These are phyloP conservation scores for Scutellaria baicalensis DNA, from an alignment of 257 asterid genomes.

Conservation along the genomic window DNA sequence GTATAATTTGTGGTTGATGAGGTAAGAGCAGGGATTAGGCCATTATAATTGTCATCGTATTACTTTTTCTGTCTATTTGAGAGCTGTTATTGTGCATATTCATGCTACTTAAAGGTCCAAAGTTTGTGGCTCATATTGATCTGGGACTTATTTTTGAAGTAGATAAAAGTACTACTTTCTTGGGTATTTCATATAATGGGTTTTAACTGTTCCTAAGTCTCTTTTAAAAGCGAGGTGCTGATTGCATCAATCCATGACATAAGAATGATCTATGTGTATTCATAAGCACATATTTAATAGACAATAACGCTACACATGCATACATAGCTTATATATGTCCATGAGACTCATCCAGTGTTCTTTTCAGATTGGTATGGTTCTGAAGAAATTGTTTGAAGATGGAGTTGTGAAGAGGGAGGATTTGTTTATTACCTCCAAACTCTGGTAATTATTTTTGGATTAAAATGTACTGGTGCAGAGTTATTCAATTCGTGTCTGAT, in stretches of 20 bases:
- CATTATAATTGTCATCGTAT: background rate
- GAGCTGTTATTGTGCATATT: background rate
- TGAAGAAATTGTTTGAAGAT: constrained; percentile 64
- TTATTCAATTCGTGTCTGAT: background rate
- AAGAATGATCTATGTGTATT: background rate
- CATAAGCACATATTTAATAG: background rate
- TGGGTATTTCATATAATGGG: background rate
- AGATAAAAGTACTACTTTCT: background rate
- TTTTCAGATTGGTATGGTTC: constrained; percentile 59
- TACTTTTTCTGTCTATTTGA: background rate
- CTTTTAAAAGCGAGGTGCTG: background rate
- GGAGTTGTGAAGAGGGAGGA: constrained; percentile 82
- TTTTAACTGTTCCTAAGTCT: background rate
- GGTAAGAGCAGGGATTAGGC: background rate
- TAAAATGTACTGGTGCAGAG: background rate
- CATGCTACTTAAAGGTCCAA: background rate
- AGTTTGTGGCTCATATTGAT: background rate
- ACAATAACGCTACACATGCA: background rate
- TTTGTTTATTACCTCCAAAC: constrained; percentile 81
- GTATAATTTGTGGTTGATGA: background rate
- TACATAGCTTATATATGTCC: background rate
- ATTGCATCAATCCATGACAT: background rate
- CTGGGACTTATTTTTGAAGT: background rate
- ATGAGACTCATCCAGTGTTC: background rate
- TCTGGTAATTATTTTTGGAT: constrained; percentile 43